These are phyloP conservation scores for Syzygium syzygioides DNA, from an alignment of 441 rosid genomes.

Conservation along the genomic window DNA sequence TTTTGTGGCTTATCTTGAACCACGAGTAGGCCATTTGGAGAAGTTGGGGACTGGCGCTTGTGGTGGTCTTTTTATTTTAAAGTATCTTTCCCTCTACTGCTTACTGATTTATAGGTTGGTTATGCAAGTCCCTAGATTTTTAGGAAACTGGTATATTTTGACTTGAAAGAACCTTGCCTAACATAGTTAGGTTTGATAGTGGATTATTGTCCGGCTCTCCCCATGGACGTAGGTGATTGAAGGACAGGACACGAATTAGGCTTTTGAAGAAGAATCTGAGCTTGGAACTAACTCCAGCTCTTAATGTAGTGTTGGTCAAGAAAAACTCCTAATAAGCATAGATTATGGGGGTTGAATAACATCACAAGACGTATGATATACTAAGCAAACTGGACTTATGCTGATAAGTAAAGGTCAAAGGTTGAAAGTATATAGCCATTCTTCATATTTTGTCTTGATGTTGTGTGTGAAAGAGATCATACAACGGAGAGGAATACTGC, in stretches of 20 bases:
- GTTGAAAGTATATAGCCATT: background rate
- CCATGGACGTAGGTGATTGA: background rate
- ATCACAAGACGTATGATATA: background rate
- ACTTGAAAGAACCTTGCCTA: background rate
- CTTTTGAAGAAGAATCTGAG: background rate
- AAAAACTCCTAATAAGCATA: background rate
- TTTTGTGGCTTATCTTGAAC: background rate
- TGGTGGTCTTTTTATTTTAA: background rate
- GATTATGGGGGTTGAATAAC: background rate
- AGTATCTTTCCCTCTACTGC: background rate
- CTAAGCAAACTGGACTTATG: background rate
- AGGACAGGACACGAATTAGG: background rate
- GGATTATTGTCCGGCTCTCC: too few species aligned
- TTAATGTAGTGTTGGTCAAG: background rate
- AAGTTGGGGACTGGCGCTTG: background rate
- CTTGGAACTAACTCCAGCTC: background rate
- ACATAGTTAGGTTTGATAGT: background rate
- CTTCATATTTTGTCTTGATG: background rate
- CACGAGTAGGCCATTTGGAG: background rate
- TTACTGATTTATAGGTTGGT: background rate
- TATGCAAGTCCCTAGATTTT: background rate
- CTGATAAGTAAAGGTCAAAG: background rate
- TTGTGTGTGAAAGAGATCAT: background rate
- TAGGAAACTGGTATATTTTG: background rate
- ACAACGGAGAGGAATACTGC: background rate